Evolutionary conservation across 148 eudicot genomes (phyloP).

Genomic region (Rhododendron kiyosumense): DNA sequence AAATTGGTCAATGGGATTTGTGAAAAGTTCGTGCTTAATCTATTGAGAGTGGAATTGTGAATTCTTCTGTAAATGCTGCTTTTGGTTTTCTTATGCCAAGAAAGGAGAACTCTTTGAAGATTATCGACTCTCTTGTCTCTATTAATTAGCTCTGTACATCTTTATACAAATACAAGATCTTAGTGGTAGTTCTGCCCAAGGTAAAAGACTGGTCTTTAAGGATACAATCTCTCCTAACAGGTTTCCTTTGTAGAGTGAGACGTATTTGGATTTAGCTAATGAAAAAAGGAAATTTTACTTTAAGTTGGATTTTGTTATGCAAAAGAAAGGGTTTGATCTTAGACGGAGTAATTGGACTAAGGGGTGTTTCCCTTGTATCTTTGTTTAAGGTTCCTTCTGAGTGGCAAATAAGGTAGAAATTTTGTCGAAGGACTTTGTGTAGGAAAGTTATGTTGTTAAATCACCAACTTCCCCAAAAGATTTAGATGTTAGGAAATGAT

Average conservation of each 20-base stretch:
- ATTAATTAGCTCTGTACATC: not conserved
- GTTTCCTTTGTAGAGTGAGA: not conserved
- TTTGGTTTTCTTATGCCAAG: not conserved
- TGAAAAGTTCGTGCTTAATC: not conserved
- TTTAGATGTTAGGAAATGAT: no score
- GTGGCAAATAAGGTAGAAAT: not conserved
- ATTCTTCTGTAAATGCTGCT: not conserved
- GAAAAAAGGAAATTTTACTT: no score
- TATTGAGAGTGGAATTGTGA: not conserved
- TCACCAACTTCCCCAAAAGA: no score
- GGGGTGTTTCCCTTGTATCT: not conserved
- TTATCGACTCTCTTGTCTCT: not conserved
- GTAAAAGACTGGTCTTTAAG: not conserved
- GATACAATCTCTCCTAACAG: not conserved
- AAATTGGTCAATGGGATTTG: no score
- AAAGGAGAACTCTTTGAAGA: not conserved
- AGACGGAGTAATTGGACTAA: not conserved
- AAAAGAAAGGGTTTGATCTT: not conserved
- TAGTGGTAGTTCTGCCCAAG: not conserved
- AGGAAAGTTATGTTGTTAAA: no score
- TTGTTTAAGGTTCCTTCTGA: not conserved
- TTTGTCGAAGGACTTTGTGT: no score
- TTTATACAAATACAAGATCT: not conserved
- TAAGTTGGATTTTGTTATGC: no score
- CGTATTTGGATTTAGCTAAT: no score